These are phyloP conservation scores for Venturia nashicola DNA, from an alignment of 2,329 filamentous ascomycete species.

Conservation along the genomic window DNA sequence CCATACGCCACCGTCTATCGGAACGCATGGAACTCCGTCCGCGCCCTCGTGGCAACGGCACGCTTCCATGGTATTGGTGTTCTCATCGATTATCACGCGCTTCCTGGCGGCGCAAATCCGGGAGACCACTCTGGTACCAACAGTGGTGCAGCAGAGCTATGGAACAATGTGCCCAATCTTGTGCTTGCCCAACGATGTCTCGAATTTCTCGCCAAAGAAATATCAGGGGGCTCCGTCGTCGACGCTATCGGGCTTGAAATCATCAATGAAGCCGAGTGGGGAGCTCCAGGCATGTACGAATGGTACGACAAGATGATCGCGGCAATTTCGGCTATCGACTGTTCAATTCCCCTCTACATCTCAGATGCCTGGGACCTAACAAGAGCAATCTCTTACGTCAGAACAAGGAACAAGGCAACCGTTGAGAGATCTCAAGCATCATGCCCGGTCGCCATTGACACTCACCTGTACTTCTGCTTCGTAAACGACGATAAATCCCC, in stretches of 20 bases:
- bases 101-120: constrained; percentile 45
- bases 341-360: constrained; percentile 42
- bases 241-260: constrained; percentile 42
- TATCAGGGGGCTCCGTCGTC: constrained; percentile 15
- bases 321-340: constrained; percentile 35
- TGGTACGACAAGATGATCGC: constrained; percentile 43
- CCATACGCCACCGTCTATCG: constrained; percentile 36
- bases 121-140: constrained; percentile 45
- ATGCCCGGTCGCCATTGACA: constrained; percentile 44
- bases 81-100: constrained; percentile 45
- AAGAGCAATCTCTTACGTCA: constrained; percentile 32
- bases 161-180: constrained; percentile 32
- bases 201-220: constrained; percentile 38
- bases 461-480: constrained; percentile 48
- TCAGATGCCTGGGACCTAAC: constrained; percentile 45
- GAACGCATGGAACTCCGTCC: constrained; percentile 41
- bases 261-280: constrained; percentile 42
- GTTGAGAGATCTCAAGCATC: constrained; percentile 13
- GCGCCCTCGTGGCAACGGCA: constrained; percentile 33
- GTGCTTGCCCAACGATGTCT: constrained; percentile 35
- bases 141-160: constrained; percentile 38
- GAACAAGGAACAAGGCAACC: constrained; percentile 26
- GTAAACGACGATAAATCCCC: constrained; percentile 40
- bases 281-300: constrained; percentile 40
- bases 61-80: constrained; percentile 39